These are phyloP conservation scores for Fusarium sublunatum DNA, from an alignment of 2,329 filamentous ascomycete genomes.

Conservation along the genomic window DNA sequence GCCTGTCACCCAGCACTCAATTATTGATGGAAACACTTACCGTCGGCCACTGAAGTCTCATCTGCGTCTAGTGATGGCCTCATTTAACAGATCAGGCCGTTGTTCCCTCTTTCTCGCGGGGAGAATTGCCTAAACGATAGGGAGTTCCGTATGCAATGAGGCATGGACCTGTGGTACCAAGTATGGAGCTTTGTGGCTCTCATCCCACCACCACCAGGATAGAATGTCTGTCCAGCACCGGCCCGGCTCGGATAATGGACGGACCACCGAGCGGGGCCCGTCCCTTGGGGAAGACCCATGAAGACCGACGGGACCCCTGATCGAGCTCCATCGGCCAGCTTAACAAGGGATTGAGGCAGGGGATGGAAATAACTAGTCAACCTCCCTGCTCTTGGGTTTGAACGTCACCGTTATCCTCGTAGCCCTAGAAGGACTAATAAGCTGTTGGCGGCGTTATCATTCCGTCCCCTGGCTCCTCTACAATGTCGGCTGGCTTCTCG, in stretches of 20 bases:
- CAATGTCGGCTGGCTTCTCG: slow-evolving; percentile 7
- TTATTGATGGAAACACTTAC: slow-evolving; percentile 7
- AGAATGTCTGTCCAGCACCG: slow-evolving; percentile 30
- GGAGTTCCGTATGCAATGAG: slow-evolving; percentile 17
- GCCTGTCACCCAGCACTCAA: not conserved
- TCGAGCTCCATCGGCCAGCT: slow-evolving; percentile 22
- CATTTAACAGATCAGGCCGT: slow-evolving; percentile 28
- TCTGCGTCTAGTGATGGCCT: slow-evolving; percentile 18
- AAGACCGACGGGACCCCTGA: slow-evolving; percentile 23
- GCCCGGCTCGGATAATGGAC: slow-evolving; percentile 46
- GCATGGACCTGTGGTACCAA: slow-evolving; percentile 27
- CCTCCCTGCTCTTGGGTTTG: slow-evolving; percentile 30
- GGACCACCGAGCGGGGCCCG: slow-evolving; percentile 41
- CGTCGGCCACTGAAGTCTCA: slow-evolving; percentile 9
- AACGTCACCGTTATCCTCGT: slow-evolving; percentile 28
- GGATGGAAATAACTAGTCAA: slow-evolving; percentile 20
- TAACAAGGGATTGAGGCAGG: slow-evolving; percentile 28
- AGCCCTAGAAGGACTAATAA: slow-evolving; percentile 18
- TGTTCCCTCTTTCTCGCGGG: not conserved
- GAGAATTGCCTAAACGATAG: not conserved
- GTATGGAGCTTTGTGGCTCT: slow-evolving; percentile 31
- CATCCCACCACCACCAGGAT: slow-evolving; percentile 27
- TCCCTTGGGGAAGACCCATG: slow-evolving; percentile 17
- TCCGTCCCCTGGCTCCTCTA: slow-evolving; percentile 21
- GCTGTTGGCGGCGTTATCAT: slow-evolving; percentile 19